Base-by-base conservation (phyloP, 2,329 filamentous ascomycete species). In the Lasiodiplodia gonubiensis region DNA sequence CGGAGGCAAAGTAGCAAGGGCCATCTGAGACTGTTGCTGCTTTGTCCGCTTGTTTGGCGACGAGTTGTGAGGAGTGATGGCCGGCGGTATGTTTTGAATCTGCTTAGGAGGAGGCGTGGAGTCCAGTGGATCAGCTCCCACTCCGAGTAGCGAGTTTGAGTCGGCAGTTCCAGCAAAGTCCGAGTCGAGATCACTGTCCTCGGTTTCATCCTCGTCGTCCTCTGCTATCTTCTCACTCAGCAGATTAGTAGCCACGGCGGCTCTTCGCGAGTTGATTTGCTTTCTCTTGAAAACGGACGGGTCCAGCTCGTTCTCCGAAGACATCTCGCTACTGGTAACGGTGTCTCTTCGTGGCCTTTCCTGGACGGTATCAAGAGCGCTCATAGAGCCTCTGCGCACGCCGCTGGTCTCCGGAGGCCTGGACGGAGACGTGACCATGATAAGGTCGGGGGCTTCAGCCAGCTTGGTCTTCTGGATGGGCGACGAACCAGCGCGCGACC, bases 401-500 rank as follows among this genome's bases (percentile, higher is more conserved):
- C 80, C 64, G 42, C 64, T 61, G 3, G 51, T 66, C 25, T 83
- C 79, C 70, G 82, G 68, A 71, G 82, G 73, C 51, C 82, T 79
- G 10, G 86, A 85, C 0, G 87, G 86, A 18, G 86, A 87, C 1
- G 85, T 87, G 39, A 86, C 78, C 73, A 83, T 79, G n/a, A 86
- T 78, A 3, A 85, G 76, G 49, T 90, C 88, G 53, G 85, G 84
- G 30, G 88, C 79, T 68, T 86, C 72, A 30, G 76, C 76, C 33
- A 72, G 69, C 16, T 78, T 88, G 18, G 89, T 89, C 16, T 86
- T 87, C 71, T 92, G 89, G 46, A 92, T 89, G 3, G 94, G 94
- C 57, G 94, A 97, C 0, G 94, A 97, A 12, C 92, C 94, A 30
- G 94, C 92, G 67, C 94, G 89, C 71, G 89, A 89, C 35, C 94